Conservation (phyloP, 768 basidiomycete species). For the Dentipellis sp. region DNA sequence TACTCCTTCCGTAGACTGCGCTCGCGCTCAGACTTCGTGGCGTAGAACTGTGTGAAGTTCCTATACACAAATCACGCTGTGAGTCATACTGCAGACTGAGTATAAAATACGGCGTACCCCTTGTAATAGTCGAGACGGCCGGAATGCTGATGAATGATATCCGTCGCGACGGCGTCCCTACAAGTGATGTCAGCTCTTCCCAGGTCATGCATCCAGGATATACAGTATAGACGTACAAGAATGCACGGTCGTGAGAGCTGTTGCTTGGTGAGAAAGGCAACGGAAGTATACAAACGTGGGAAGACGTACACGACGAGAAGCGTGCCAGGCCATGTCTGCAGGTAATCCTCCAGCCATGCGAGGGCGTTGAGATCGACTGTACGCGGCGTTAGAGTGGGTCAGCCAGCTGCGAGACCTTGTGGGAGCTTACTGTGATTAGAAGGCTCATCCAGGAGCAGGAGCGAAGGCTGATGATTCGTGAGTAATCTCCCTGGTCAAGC, state of each 20-base stretch:
- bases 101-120: constrained; percentile 43
- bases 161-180: constrained; percentile 92
- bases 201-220: not conserved
- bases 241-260: constrained; percentile 95
- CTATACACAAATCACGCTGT: constrained; percentile 26
- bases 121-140: constrained; percentile 95
- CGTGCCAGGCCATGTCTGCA: constrained; percentile 91
- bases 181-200: not conserved
- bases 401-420: not conserved
- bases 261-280: constrained; percentile 5
- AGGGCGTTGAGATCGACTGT: constrained; percentile 88
- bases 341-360: constrained; percentile 96
- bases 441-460: constrained; percentile 85
- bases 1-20: constrained; percentile 90
- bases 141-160: constrained; percentile 96
- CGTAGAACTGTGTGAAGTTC: constrained; percentile 98
- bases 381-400: not conserved
- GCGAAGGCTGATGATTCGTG: constrained; percentile 39
- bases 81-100: not conserved
- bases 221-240: constrained; percentile 46
- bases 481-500: not conserved
- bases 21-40: constrained; percentile 93
- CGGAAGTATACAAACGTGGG: not conserved
- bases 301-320: constrained; percentile 77
- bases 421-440: constrained; percentile 81